These are phyloP conservation scores for Neurospora sp. DNA, from an alignment of 2,329 filamentous ascomycete genomes.

Conservation along the genomic window DNA sequence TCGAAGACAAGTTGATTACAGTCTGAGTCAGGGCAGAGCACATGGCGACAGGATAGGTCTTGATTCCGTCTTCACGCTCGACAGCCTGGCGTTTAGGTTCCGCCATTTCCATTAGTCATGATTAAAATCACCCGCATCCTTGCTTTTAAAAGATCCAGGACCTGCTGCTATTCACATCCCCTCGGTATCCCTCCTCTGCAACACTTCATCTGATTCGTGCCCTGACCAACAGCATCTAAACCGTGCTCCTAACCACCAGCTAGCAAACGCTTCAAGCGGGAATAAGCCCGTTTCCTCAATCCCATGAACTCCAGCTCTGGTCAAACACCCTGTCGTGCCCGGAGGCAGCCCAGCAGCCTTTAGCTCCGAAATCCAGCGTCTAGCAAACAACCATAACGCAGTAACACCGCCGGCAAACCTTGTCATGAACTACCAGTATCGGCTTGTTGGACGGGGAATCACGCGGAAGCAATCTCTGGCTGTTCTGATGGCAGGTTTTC, in stretches of 20 bases:
- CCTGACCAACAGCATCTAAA: background rate
- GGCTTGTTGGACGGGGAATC: background rate
- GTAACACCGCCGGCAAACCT: background rate
- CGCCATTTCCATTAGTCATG: no score
- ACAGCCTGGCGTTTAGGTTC: no score
- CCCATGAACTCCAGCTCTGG: background rate
- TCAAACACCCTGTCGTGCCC: background rate
- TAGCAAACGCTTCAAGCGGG: background rate
- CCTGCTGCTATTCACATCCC: background rate
- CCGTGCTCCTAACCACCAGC: background rate
- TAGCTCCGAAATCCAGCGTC: background rate
- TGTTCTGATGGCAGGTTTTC: background rate
- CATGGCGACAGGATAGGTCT: no score
- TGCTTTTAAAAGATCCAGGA: background rate
- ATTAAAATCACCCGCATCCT: no score
- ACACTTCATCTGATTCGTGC: background rate
- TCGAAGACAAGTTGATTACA: background rate
- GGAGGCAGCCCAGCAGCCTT: background rate
- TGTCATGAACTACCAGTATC: background rate
- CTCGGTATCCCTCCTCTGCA: background rate
- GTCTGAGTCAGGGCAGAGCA: no score
- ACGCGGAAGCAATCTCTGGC: background rate
- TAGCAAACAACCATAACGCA: background rate
- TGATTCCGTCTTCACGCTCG: no score
- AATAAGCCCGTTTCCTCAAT: background rate